phyloP scores from a whole-genome alignment of 495 filamentous ascomycete genomes.

The Umbilicaria muhlenbergii region DNA sequence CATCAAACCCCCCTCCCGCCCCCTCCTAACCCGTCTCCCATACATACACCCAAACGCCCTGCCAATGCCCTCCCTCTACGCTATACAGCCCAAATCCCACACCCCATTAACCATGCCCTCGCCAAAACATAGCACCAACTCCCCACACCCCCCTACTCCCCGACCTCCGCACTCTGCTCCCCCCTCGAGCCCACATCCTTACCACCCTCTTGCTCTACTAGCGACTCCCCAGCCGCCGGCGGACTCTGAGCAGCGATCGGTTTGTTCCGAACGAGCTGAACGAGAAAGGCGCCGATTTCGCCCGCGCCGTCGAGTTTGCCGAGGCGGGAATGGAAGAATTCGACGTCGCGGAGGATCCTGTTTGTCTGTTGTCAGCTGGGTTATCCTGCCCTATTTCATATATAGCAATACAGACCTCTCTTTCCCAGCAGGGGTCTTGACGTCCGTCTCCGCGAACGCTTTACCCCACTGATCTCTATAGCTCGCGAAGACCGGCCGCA shows the following conservation, averaged over 20 bases:
- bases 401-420: conserved; percentile 51
- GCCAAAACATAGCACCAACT: no score
- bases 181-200: no score
- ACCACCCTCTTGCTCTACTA: no score
- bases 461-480: conserved; percentile 74
- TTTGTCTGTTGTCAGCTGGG: not conserved
- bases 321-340: conserved; percentile 58
- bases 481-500: conserved; percentile 74
- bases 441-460: conserved; percentile 50
- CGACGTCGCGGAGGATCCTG: conserved; percentile 69
- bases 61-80: no score
- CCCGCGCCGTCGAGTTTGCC: conserved; percentile 69
- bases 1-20: no score
- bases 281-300: conserved; percentile 49
- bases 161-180: no score
- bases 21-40: no score
- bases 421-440: conserved; percentile 51
- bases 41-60: no score
- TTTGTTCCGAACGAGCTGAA: conserved; percentile 53
- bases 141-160: no score
- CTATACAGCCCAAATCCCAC: no score
- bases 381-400: not conserved
- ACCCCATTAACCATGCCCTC: no score
- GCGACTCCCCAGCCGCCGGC: no score
- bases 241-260: not conserved